Percentiles rank a stretch among this genome's conserved stretches.
These are phyloP conservation scores for Solanum paucissectum DNA, from an alignment of 257 asterid species.

Conservation along the genomic window DNA sequence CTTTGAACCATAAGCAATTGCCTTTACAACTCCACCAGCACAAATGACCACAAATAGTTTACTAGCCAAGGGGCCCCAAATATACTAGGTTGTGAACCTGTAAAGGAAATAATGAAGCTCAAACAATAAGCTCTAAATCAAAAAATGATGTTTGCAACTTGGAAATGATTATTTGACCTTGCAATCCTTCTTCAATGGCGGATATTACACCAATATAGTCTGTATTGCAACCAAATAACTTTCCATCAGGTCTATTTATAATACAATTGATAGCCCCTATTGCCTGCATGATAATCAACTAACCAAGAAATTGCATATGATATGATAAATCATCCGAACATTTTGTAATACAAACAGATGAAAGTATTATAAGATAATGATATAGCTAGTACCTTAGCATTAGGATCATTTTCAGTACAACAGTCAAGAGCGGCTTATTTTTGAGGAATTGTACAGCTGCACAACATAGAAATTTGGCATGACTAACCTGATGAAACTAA, in stretches of 20 bases:
- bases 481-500: not conserved
- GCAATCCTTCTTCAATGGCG: slow-evolving; percentile 71
- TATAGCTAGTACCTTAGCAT: slow-evolving; percentile 57
- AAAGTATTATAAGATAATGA: not conserved
- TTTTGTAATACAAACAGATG: not conserved
- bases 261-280: slow-evolving; percentile 90
- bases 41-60: slow-evolving; percentile 79
- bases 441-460: slow-evolving; percentile 91
- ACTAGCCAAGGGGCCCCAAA: slow-evolving; percentile 51
- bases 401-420: slow-evolving; percentile 75
- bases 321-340: not conserved
- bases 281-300: slow-evolving; percentile 32
- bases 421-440: slow-evolving; percentile 63
- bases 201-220: slow-evolving; percentile 75
- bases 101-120: not conserved
- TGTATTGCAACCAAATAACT: slow-evolving; percentile 21
- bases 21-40: slow-evolving; percentile 95
- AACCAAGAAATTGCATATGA: slow-evolving; percentile 1
- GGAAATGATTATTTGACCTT: slow-evolving; percentile 35
- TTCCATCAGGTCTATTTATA: slow-evolving; percentile 60
- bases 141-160: not conserved
- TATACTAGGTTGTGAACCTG: slow-evolving; percentile 31
- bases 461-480: slow-evolving; percentile 5
- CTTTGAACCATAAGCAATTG: slow-evolving; percentile 93
- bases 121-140: not conserved